Conservation (phyloP, 305 asterid species). For the Solanum chacoense region DNA sequence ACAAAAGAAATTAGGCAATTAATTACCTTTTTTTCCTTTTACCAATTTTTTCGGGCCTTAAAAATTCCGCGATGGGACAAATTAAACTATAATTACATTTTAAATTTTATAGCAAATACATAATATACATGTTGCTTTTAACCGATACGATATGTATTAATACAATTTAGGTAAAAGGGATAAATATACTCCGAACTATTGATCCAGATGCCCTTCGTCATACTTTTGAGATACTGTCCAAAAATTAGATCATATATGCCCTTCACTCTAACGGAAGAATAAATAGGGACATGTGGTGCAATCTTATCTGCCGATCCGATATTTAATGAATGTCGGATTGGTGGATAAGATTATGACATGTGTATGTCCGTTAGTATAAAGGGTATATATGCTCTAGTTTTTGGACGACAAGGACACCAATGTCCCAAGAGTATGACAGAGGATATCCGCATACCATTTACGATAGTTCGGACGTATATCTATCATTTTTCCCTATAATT, state of each 20-base stretch:
- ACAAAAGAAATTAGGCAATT: not conserved
- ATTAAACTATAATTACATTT: not conserved
- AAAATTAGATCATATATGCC: not conserved
- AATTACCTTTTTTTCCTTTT: not conserved
- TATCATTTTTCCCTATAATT: too few relatives aligned
- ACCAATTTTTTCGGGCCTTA: not conserved
- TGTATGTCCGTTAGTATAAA: too few relatives aligned
- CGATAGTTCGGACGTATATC: not conserved
- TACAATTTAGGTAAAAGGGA: too few relatives aligned
- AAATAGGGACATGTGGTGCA: not conserved
- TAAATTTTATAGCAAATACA: not conserved
- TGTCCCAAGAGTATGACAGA: not conserved
- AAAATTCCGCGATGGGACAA: not conserved
- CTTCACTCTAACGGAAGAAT: not conserved
- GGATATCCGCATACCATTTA: too few relatives aligned
- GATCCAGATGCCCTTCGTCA: too few relatives aligned
- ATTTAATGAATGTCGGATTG: too few relatives aligned
- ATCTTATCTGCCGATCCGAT: not conserved
- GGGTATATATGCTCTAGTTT: not conserved
- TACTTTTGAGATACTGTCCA: fast-evolving
- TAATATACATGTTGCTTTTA: not conserved
- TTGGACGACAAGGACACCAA: fast-evolving
- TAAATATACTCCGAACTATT: too few relatives aligned
- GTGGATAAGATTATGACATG: too few relatives aligned
- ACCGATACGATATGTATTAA: not conserved